Percentiles rank a stretch among this genome's conserved stretches.
phyloP scores from a whole-genome alignment of 257 asterid species.

The Solanum tarijense region DNA sequence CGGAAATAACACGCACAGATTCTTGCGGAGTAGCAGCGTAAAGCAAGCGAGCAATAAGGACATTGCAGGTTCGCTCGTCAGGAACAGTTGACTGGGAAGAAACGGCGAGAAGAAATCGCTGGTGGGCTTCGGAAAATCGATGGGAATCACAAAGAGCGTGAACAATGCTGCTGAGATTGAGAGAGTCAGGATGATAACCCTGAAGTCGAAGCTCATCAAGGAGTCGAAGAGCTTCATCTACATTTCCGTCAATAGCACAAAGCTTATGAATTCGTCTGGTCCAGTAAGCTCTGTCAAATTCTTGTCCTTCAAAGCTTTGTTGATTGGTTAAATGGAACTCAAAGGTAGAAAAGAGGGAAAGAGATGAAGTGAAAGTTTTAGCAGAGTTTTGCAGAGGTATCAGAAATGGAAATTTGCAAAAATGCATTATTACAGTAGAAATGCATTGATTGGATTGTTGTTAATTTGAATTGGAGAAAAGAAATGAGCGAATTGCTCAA shows the following conservation, averaged over 20 bases:
- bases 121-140: constrained; percentile 69
- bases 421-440: constrained; percentile 13
- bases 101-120: constrained; percentile 25
- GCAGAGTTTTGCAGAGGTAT: constrained; percentile 16
- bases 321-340: neutral
- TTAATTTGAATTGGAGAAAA: neutral
- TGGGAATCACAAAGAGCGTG: constrained; percentile 59
- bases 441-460: neutral
- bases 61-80: constrained; percentile 81
- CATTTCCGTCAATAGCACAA: constrained; percentile 38
- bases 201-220: constrained; percentile 36
- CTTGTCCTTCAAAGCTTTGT: neutral
- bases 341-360: constrained; percentile 11
- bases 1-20: constrained; percentile 37
- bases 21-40: constrained; percentile 30
- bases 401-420: constrained; percentile 10
- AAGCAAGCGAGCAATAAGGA: constrained; percentile 67
- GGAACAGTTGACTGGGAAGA: constrained; percentile 26
- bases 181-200: constrained; percentile 52
- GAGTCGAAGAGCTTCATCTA: constrained; percentile 58
- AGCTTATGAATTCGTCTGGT: constrained; percentile 55
- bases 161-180: constrained; percentile 56
- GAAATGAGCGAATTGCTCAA: neutral
- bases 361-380: constrained; percentile 6
- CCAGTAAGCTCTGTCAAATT: constrained; percentile 38